phyloP scores from a whole-genome alignment of 441 rosid species.

The Kokia cookei region DNA sequence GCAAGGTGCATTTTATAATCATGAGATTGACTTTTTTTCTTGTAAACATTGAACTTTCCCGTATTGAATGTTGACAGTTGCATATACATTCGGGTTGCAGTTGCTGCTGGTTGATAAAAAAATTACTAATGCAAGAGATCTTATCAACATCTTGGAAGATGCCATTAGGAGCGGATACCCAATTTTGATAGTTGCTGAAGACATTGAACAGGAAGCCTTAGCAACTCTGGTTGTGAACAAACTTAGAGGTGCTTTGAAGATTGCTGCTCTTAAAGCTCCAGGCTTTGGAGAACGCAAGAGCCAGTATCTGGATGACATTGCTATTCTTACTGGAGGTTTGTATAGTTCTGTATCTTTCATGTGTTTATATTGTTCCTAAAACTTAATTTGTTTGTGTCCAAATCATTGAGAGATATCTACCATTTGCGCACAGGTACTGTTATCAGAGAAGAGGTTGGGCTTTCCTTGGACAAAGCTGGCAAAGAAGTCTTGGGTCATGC shows the following conservation, averaged over 20 bases:
- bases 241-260: slow-evolving; percentile 88
- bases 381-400: neutral
- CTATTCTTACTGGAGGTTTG: slow-evolving; percentile 88
- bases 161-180: slow-evolving; percentile 80
- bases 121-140: slow-evolving; percentile 93
- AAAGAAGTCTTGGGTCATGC: slow-evolving; percentile 80
- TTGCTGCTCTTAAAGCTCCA: slow-evolving; percentile 99
- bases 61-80: neutral
- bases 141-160: slow-evolving; percentile 72
- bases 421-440: slow-evolving; percentile 55
- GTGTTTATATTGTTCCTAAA: neutral
- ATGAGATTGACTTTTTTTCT: neutral
- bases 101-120: slow-evolving; percentile 95
- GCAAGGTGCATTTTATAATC: slow-evolving; percentile 53
- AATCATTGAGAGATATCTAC: neutral
- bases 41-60: neutral
- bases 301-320: slow-evolving; percentile 95
- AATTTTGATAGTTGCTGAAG: slow-evolving; percentile 80
- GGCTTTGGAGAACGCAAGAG: slow-evolving; percentile 97
- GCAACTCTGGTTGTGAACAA: slow-evolving; percentile 98
- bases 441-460: slow-evolving; percentile 88
- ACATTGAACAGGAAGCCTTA: slow-evolving; percentile 94
- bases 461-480: slow-evolving; percentile 78
- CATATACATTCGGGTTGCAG: slow-evolving; percentile 39
- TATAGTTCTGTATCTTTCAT: neutral